A percentile compares a stretch with the other conserved stretches of the same genome.
Conservation (phyloP, 805 yeast species). For the Maudiozyma turicensis region DNA sequence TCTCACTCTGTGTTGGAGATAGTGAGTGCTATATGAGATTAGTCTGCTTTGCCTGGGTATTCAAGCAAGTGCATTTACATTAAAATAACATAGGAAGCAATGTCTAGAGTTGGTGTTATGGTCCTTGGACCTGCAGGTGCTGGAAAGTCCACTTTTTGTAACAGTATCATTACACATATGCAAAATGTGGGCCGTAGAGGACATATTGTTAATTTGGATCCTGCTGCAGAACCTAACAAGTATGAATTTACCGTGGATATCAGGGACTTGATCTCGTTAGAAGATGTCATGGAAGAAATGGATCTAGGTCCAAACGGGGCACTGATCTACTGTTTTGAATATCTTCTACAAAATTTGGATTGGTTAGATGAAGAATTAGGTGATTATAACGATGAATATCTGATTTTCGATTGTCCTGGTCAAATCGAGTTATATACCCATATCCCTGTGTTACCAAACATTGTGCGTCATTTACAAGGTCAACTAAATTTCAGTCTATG, state of each 20-base stretch:
- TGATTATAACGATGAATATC: slow-evolving; percentile 86
- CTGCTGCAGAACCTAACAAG: slow-evolving; percentile 92
- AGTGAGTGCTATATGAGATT: not conserved
- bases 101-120: slow-evolving; percentile 92
- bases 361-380: slow-evolving; percentile 98
- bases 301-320: slow-evolving; percentile 95
- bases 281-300: slow-evolving; percentile 93
- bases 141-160: slow-evolving; percentile 91
- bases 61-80: not conserved
- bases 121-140: slow-evolving; percentile 98
- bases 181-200: slow-evolving; percentile 87
- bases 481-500: slow-evolving; percentile 79
- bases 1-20: no score
- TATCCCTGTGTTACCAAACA: slow-evolving; percentile 83
- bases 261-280: slow-evolving; percentile 77
- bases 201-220: slow-evolving; percentile 89
- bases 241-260: slow-evolving; percentile 90
- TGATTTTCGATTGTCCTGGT: slow-evolving; percentile 95
- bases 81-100: slow-evolving; percentile 18
- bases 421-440: slow-evolving; percentile 83
- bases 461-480: slow-evolving; percentile 74
- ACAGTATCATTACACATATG: slow-evolving; percentile 76
- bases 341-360: slow-evolving; percentile 77
- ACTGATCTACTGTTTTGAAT: slow-evolving; percentile 85
- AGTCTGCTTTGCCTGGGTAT: no score